Conservation (phyloP, 2,329 filamentous ascomycete species). For the Arthroderma uncinatum region DNA sequence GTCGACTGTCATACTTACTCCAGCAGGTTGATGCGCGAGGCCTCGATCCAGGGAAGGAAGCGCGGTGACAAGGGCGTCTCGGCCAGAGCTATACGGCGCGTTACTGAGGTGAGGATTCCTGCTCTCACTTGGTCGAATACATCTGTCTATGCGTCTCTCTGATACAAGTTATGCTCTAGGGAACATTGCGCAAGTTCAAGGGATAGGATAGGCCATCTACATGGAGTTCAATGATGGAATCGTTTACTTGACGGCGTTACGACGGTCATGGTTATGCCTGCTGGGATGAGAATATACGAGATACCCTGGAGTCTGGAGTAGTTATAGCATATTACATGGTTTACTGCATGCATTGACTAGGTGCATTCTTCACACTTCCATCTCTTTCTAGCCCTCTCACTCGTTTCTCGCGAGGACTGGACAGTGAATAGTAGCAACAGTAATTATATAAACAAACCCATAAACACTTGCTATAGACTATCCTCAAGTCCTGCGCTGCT, state of each 20-base stretch:
- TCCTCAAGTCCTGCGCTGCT: no score
- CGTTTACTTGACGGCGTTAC: background rate
- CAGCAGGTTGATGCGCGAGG: constrained; percentile 63
- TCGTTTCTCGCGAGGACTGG: no score
- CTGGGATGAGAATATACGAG: background rate
- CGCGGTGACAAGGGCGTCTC: constrained; percentile 61
- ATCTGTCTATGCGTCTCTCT: no score
- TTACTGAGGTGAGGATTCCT: constrained; percentile 52
- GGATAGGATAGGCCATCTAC: constrained; percentile 1
- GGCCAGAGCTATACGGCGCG: constrained; percentile 65
- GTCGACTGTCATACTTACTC: background rate
- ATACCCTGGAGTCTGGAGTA: background rate
- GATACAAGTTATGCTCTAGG: background rate
- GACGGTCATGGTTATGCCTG: background rate
- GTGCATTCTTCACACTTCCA: background rate
- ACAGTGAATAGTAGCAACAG: background rate
- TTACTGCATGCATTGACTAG: background rate
- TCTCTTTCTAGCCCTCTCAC: background rate
- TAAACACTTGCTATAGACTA: no score
- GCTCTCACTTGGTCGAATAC: no score
- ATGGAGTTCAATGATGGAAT: background rate
- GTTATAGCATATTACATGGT: background rate
- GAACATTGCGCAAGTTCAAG: constrained; percentile 8
- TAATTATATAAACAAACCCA: no score
- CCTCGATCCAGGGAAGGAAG: constrained; percentile 63